Conservation (phyloP, 2,329 filamentous ascomycete species). For the Paraphaeosphaeria minitans region DNA sequence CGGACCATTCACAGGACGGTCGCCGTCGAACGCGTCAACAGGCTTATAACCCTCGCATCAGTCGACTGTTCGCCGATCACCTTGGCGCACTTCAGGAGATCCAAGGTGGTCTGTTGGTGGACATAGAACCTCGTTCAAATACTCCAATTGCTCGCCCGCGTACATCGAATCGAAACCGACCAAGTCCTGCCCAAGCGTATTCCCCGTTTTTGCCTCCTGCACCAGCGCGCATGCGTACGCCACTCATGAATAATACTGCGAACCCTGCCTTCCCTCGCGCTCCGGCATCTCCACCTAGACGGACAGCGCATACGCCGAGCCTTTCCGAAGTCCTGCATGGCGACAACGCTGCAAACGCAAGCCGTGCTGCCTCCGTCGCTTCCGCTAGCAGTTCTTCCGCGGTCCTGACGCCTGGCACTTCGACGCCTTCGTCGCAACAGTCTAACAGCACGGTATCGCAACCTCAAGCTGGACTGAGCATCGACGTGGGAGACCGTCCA, state of each 20-base stretch:
- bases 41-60: slow-evolving; percentile 49
- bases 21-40: slow-evolving; percentile 34
- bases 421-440: slow-evolving; percentile 33
- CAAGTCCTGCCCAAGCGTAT: slow-evolving; percentile 42
- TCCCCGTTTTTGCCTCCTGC: slow-evolving; percentile 43
- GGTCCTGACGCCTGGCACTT: slow-evolving; percentile 36
- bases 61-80: slow-evolving; percentile 50
- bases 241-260: slow-evolving; percentile 39
- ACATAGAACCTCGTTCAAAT: slow-evolving; percentile 44
- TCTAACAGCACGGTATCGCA: slow-evolving; percentile 36
- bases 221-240: slow-evolving; percentile 39
- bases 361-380: slow-evolving; percentile 35
- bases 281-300: slow-evolving; percentile 39
- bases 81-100: slow-evolving; percentile 45
- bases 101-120: slow-evolving; percentile 39
- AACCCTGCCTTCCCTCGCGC: slow-evolving; percentile 30
- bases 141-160: slow-evolving; percentile 48
- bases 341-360: slow-evolving; percentile 22
- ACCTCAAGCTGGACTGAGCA: slow-evolving; percentile 31
- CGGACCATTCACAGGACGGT: slow-evolving; percentile 45
- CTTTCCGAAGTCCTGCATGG: slow-evolving; percentile 21
- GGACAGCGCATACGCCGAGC: slow-evolving; percentile 30
- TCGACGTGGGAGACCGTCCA: slow-evolving; percentile 46
- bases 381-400: slow-evolving; percentile 37
- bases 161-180: slow-evolving; percentile 47